phyloP scores from a whole-genome alignment of 2,329 filamentous ascomycete genomes.

The Colletotrichum plurivorum region DNA sequence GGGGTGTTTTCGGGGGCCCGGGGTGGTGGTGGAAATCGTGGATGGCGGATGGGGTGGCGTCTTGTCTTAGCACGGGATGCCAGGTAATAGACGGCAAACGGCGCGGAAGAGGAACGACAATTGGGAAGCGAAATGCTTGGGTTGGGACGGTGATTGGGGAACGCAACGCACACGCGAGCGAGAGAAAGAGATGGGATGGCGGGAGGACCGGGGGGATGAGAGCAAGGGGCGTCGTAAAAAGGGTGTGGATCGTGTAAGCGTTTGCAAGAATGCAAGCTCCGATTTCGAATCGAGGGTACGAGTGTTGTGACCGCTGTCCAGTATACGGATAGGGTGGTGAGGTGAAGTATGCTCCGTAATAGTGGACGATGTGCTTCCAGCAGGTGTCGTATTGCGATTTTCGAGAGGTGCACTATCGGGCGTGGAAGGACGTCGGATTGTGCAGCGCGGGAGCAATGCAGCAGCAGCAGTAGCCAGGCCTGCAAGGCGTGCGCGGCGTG shows the following conservation, averaged over 20 bases:
- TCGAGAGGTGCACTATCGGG: neutral
- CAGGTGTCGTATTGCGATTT: constrained; percentile 16
- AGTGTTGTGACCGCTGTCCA: neutral
- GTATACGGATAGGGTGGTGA: constrained; percentile 1
- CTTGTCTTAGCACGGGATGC: constrained; percentile 17
- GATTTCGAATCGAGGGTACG: constrained; percentile 23
- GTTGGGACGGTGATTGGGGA: no score
- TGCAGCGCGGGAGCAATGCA: constrained; percentile 24
- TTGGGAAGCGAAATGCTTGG: constrained; percentile 20
- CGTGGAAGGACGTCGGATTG: constrained; percentile 24
- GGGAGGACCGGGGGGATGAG: constrained; percentile 24
- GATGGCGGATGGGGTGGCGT: no score
- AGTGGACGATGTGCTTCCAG: constrained; percentile 31
- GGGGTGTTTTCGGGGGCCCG: no score
- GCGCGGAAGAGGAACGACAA: constrained; percentile 33
- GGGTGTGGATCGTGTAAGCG: neutral
- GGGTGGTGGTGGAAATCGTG: no score
- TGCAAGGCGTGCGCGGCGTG: constrained; percentile 29
- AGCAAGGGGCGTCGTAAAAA: neutral
- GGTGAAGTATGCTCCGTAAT: no score
- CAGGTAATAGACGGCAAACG: constrained; percentile 25
- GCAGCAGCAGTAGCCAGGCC: neutral
- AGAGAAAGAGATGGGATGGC: constrained; percentile 29
- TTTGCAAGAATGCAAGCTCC: constrained; percentile 20
- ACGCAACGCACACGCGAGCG: no score